Percentiles rank a stretch among this genome's conserved stretches.
Conservation (phyloP, 495 filamentous ascomycete genomes). For the Amniculicola lignicola region DNA sequence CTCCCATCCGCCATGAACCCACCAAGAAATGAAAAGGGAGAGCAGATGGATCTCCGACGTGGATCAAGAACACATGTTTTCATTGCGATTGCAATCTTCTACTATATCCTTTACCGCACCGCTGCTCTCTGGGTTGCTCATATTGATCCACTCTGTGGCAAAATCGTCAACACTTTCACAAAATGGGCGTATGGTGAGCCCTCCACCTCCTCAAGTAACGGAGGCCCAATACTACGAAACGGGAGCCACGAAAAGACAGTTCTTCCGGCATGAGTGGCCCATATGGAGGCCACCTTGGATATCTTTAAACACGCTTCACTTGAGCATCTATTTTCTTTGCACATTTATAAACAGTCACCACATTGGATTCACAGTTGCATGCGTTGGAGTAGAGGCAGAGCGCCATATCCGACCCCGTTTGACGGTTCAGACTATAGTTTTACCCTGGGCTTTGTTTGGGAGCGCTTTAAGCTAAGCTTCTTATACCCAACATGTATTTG, state of each 20-base stretch:
- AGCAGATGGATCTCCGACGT: slow-evolving; percentile 35
- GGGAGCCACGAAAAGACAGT: slow-evolving; percentile 6
- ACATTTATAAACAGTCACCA: background rate
- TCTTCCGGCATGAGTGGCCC: slow-evolving; percentile 12
- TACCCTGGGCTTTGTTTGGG: too few relatives aligned
- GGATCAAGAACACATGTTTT: slow-evolving; percentile 29
- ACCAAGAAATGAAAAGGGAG: slow-evolving; percentile 30
- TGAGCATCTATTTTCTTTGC: too few relatives aligned
- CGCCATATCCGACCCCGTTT: too few relatives aligned
- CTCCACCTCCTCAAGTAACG: background rate
- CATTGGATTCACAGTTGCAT: background rate
- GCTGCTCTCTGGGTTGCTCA: slow-evolving; percentile 29
- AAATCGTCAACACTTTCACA: slow-evolving; percentile 24
- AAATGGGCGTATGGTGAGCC: slow-evolving; percentile 26
- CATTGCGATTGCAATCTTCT: slow-evolving; percentile 32
- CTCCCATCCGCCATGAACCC: slow-evolving; percentile 34
- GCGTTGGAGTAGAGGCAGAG: too few relatives aligned
- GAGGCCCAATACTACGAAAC: slow-evolving; percentile 5
- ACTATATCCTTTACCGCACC: slow-evolving; percentile 32
- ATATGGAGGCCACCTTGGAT: background rate
- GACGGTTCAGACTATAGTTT: too few relatives aligned
- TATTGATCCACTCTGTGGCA: slow-evolving; percentile 34
- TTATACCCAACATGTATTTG: too few relatives aligned
- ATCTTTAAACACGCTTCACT: too few relatives aligned
- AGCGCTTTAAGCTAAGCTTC: too few relatives aligned